Conservation (phyloP, 148 eudicot genomes). For the Mesembryanthemum crystallinum region DNA sequence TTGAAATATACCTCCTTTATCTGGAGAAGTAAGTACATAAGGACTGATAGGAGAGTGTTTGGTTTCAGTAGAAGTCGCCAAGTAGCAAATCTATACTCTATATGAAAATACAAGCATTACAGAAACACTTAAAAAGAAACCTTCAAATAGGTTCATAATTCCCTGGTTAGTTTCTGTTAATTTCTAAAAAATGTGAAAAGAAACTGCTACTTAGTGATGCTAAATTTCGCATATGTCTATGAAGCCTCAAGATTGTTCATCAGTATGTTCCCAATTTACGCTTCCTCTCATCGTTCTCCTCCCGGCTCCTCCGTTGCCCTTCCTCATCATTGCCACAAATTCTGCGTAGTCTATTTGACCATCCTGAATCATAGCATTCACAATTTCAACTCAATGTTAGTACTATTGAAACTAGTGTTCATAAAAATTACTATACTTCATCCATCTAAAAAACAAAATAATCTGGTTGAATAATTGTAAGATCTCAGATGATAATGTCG, state of each 20-base stretch:
- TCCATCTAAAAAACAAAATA: not conserved
- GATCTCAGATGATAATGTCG: not conserved
- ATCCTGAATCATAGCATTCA: constrained; percentile 41
- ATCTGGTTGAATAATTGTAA: not conserved
- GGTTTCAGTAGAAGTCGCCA: not conserved
- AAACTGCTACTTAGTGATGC: not conserved
- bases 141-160: not conserved
- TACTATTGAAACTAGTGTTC: not conserved
- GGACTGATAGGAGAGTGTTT: constrained; percentile 5
- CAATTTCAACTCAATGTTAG: not conserved
- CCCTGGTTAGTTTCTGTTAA: constrained; percentile 14
- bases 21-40: constrained; percentile 2
- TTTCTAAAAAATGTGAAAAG: not conserved
- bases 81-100: not conserved
- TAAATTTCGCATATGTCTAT: constrained; percentile 14
- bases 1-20: not conserved
- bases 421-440: not conserved
- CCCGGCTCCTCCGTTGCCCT: constrained; percentile 49
- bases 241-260: constrained; percentile 28
- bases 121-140: not conserved
- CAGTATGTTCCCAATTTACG: constrained; percentile 51
- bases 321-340: constrained; percentile 84
- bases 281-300: constrained; percentile 59
- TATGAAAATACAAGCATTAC: not conserved
- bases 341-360: constrained; percentile 75